phyloP scores from a whole-genome alignment of 768 basidiomycete species.

The Sarcomyxa edulis region DNA sequence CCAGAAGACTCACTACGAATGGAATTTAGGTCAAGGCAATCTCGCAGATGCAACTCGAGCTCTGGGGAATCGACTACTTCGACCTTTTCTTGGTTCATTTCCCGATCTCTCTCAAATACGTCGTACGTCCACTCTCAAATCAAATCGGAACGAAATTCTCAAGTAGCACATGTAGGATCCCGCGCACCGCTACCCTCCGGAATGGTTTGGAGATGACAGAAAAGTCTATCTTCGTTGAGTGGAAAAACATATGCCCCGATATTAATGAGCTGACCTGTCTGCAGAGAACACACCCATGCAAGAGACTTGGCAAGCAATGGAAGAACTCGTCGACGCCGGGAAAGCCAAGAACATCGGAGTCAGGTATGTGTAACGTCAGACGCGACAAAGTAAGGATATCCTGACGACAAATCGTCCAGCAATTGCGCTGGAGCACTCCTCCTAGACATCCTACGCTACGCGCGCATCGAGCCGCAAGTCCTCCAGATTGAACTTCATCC shows the following conservation, averaged over 20 bases:
- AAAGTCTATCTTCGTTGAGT: slow-evolving; percentile 38
- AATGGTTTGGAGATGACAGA: slow-evolving; percentile 74
- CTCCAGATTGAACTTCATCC: slow-evolving; percentile 75
- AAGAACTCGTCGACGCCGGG: slow-evolving; percentile 68
- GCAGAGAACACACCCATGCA: slow-evolving; percentile 64
- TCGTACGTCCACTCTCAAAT: no score
- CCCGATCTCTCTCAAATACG: slow-evolving; percentile 77
- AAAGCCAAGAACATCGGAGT: slow-evolving; percentile 76
- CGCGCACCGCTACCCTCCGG: slow-evolving; percentile 69
- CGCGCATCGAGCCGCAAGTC: slow-evolving; percentile 62
- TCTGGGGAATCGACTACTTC: slow-evolving; percentile 85
- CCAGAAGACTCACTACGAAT: background rate
- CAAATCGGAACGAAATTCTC: no score
- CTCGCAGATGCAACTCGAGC: slow-evolving; percentile 59
- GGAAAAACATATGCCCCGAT: background rate
- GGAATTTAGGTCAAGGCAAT: slow-evolving; percentile 44
- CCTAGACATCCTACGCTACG: slow-evolving; percentile 75
- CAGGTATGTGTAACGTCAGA: slow-evolving; percentile 33
- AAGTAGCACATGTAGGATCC: no score
- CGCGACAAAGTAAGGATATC: background rate
- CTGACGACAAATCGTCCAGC: slow-evolving; percentile 27
- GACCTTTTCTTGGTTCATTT: slow-evolving; percentile 83
- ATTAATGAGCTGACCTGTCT: background rate
- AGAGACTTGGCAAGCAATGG: slow-evolving; percentile 84
- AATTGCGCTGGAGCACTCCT: slow-evolving; percentile 72